Percentiles rank a stretch among this genome's conserved stretches.
These are phyloP conservation scores for Lactuca sativa DNA, from an alignment of 129 eudicot species.

Conservation along the genomic window DNA sequence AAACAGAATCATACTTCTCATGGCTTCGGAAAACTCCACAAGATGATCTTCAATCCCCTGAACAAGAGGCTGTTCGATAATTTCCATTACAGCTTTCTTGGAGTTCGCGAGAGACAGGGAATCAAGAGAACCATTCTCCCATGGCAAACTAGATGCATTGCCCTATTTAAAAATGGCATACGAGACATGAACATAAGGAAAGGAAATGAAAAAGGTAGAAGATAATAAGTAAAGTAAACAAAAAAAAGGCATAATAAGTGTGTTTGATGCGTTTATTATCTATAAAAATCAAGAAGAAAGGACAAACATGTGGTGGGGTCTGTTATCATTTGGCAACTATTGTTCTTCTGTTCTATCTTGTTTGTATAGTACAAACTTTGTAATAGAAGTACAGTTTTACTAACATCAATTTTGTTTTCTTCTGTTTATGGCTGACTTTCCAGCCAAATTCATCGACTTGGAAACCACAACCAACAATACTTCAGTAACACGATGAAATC, in stretches of 20 bases:
- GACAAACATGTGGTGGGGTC: not conserved
- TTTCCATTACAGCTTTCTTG: conserved; percentile 55
- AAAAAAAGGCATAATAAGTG: not conserved
- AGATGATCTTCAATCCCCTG: conserved; percentile 74
- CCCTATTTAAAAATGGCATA: conserved; percentile 30
- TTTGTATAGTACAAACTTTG: conserved; percentile 10
- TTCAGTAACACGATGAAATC: not conserved
- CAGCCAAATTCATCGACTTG: not conserved
- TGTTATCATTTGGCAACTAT: conserved; percentile 1
- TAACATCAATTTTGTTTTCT: conserved; percentile 4
- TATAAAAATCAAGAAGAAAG: not conserved
- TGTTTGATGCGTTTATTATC: not conserved
- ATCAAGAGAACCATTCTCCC: conserved; percentile 51
- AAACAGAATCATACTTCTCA: conserved; percentile 51
- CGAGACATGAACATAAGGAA: conserved; percentile 6
- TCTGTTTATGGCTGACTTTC: conserved; percentile 3
- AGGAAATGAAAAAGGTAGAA: not conserved
- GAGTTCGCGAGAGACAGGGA: conserved; percentile 37
- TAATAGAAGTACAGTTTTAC: not conserved
- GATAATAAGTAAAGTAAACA: not conserved
- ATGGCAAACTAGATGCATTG: conserved; percentile 33
- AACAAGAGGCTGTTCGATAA: conserved; percentile 46
- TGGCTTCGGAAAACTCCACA: conserved; percentile 74
- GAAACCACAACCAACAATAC: conserved; percentile 1
- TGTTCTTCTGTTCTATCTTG: conserved; percentile 4